Conservation (phyloP, 495 filamentous ascomycete genomes). For the Penicillium turbatum region DNA sequence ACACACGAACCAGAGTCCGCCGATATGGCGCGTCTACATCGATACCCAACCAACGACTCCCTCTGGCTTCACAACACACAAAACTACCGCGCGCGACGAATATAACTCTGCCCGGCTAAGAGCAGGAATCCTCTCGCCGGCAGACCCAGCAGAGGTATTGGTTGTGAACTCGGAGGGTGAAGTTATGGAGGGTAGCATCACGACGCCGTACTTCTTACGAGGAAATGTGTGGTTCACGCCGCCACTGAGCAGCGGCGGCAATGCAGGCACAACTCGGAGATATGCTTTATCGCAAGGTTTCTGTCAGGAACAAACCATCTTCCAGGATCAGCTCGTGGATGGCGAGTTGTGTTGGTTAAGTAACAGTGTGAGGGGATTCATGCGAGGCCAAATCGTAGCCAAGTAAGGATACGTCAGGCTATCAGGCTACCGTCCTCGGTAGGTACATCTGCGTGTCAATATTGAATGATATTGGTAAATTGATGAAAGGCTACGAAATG, state of each 20-base stretch:
- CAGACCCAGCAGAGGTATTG: slow-evolving; percentile 64
- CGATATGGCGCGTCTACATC: slow-evolving; percentile 48
- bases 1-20: slow-evolving; percentile 3
- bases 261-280: slow-evolving; percentile 74
- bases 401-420: background rate
- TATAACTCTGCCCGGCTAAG: slow-evolving; percentile 62
- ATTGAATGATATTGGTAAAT: slow-evolving; percentile 4
- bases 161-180: slow-evolving; percentile 62
- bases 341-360: slow-evolving; percentile 81
- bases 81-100: slow-evolving; percentile 63
- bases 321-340: slow-evolving; percentile 52
- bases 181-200: slow-evolving; percentile 83
- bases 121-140: slow-evolving; percentile 47
- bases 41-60: slow-evolving; percentile 49
- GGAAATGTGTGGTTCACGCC: slow-evolving; percentile 39
- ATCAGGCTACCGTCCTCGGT: background rate
- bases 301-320: slow-evolving; percentile 60
- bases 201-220: slow-evolving; percentile 75
- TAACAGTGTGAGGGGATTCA: slow-evolving; percentile 79
- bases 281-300: slow-evolving; percentile 66
- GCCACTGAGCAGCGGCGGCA: slow-evolving; percentile 60
- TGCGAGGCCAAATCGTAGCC: slow-evolving; percentile 37
- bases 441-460: background rate
- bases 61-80: slow-evolving; percentile 67
- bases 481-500: slow-evolving; percentile 9